Evolutionary conservation across 192 early-diverging fungal genomes (phyloP).

Genomic region (Coemansia sp.): DNA sequence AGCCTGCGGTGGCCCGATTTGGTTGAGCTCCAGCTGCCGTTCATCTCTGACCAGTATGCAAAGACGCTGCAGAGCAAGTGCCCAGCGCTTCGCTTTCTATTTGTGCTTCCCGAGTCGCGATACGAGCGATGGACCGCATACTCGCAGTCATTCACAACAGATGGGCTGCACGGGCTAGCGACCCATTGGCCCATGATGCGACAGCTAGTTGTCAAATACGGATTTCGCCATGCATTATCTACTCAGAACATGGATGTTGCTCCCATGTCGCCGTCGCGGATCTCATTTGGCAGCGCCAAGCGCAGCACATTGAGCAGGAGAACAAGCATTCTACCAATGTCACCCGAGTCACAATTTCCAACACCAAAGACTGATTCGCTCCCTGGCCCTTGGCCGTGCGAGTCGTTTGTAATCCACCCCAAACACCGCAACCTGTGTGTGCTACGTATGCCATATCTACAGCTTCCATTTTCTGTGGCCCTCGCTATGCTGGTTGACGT

Average conservation of each 20-base stretch:
- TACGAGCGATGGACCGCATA: conserved; percentile 53
- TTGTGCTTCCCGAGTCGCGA: conserved; percentile 41
- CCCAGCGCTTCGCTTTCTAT: conserved; percentile 34
- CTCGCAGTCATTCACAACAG: conserved; percentile 37
- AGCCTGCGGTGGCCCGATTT: conserved; percentile 39
- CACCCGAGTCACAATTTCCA: not conserved
- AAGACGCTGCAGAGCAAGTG: conserved; percentile 36
- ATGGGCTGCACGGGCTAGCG: conserved; percentile 31
- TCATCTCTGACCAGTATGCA: conserved; percentile 35
- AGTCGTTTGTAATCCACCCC: conserved; percentile 28
- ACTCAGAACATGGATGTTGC: not conserved
- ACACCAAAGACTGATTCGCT: conserved; percentile 6
- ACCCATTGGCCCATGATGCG: conserved; percentile 38
- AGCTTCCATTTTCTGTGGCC: conserved; percentile 32
- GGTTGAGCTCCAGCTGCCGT: conserved; percentile 45
- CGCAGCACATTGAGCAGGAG: conserved; percentile 14
- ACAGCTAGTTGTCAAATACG: conserved; percentile 41
- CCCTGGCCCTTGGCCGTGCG: conserved; percentile 24
- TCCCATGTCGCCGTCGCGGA: conserved; percentile 11
- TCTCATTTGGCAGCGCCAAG: conserved; percentile 26
- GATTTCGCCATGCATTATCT: conserved; percentile 29
- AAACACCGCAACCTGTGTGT: conserved; percentile 26
- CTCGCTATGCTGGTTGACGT: conserved; percentile 28
- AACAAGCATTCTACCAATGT: not conserved
- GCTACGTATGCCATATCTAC: conserved; percentile 39